Percentiles rank a stretch among this genome's conserved stretches.
Evolutionary conservation across 2,329 filamentous ascomycete species (phyloP).

Genomic region (Dactylellina drechsleri): DNA sequence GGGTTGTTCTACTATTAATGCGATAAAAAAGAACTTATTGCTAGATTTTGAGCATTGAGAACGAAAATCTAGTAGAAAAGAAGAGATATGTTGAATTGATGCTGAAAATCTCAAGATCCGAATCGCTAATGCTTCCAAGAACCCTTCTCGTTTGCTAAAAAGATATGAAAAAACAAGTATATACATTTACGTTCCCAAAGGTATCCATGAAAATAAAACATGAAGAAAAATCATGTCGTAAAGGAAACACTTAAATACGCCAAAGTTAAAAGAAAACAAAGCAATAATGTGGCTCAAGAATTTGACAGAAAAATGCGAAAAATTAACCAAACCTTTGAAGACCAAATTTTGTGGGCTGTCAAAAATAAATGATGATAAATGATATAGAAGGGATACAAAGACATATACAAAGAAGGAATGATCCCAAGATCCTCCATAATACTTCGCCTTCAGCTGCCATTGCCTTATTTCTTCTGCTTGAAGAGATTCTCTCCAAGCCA

Average conservation of each 20-base stretch:
- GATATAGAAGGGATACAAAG: conserved; percentile 11
- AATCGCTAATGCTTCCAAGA: conserved; percentile 25
- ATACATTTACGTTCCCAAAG: conserved; percentile 31
- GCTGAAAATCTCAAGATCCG: not conserved
- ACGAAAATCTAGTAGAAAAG: too few species aligned
- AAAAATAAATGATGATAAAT: conserved; percentile 36
- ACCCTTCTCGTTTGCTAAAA: conserved; percentile 15
- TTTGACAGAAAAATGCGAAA: conserved; percentile 16
- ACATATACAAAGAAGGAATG: conserved; percentile 43
- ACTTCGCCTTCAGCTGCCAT: not conserved
- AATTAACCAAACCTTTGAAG: not conserved
- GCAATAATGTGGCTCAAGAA: not conserved
- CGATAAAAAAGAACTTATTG: too few species aligned
- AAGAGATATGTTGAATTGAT: not conserved
- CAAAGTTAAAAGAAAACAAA: conserved; percentile 4
- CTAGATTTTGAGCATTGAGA: too few species aligned
- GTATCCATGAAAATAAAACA: conserved; percentile 23
- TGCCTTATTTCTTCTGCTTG: conserved; percentile 43
- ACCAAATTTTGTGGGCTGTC: not conserved
- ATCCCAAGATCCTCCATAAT: not conserved
- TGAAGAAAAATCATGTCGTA: conserved; percentile 8
- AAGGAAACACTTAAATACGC: conserved; percentile 25
- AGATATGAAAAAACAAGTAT: conserved; percentile 15
- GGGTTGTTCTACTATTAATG: too few species aligned
- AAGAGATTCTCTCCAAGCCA: conserved; percentile 52